Conservation (phyloP, 768 basidiomycete species). For the Antrodiella citrinella region DNA sequence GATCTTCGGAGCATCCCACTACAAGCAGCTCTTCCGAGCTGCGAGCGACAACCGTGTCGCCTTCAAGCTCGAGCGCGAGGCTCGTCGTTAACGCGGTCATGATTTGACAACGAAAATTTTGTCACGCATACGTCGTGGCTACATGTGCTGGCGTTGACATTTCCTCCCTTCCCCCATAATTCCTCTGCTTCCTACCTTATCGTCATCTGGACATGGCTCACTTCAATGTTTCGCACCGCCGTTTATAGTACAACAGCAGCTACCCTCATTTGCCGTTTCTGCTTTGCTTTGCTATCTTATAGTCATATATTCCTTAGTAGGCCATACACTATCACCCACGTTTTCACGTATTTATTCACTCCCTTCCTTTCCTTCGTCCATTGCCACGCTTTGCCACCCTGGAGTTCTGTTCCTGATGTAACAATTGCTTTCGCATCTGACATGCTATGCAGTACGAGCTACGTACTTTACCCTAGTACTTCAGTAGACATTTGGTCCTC, state of each 20-base stretch:
- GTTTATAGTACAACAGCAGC: not conserved
- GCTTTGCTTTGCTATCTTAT: not conserved
- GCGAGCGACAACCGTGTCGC: conserved; percentile 63
- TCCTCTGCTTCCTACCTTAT: not conserved
- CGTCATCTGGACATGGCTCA: not conserved
- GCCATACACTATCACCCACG: conserved; percentile 4
- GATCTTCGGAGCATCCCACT: conserved; percentile 68
- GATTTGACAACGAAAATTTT: not conserved
- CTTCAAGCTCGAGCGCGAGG: conserved; percentile 60
- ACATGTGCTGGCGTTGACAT: not conserved
- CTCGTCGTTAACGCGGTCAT: conserved; percentile 6
- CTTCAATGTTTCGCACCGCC: not conserved
- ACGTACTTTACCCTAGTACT: not conserved
- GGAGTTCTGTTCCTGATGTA: conserved; percentile 3
- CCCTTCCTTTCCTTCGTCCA: not conserved
- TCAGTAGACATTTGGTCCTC: not conserved
- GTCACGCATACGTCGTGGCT: not conserved
- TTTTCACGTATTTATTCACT: conserved; percentile 5
- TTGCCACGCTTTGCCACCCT: not conserved
- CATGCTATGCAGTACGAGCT: conserved; percentile 1
- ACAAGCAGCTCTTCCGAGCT: conserved; percentile 62
- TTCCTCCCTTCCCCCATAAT: not conserved
- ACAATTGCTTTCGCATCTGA: conserved; percentile 8
- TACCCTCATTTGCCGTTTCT: not conserved
- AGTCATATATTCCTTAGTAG: not conserved